Percentiles rank a stretch among this genome's conserved stretches.
Evolutionary conservation across 208 protist genomes (phyloP).

Genomic region (Phytomonas sp.): DNA sequence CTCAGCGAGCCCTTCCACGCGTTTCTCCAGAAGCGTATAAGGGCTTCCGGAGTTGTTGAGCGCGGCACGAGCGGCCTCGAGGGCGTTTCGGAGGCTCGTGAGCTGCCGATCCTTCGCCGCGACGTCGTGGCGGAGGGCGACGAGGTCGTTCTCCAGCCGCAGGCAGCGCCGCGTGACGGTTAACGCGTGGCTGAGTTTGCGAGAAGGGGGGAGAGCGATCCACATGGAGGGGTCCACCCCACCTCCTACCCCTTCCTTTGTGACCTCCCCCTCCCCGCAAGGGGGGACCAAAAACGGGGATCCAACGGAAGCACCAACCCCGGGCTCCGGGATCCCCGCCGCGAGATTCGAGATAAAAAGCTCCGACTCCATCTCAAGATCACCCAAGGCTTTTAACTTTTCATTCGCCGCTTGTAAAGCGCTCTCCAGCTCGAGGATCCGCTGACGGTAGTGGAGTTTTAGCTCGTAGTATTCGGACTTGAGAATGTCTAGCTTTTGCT

Average conservation of each 20-base stretch:
- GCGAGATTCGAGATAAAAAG: slow-evolving; percentile 79
- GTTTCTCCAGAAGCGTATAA: slow-evolving; percentile 70
- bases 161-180: slow-evolving; percentile 82
- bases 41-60: slow-evolving; percentile 83
- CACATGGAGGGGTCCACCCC: slow-evolving; percentile 51
- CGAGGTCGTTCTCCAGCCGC: slow-evolving; percentile 73
- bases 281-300: no score
- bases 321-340: neutral
- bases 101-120: slow-evolving; percentile 69
- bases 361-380: slow-evolving; percentile 82
- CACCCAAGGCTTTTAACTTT: slow-evolving; percentile 71
- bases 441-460: slow-evolving; percentile 70
- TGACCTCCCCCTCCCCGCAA: no score
- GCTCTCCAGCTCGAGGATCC: slow-evolving; percentile 64
- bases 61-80: slow-evolving; percentile 65
- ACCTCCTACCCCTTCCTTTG: no score
- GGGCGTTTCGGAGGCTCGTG: slow-evolving; percentile 52
- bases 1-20: slow-evolving; percentile 38
- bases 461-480: slow-evolving; percentile 88
- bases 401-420: slow-evolving; percentile 63
- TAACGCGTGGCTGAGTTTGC: slow-evolving; percentile 67
- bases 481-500: slow-evolving; percentile 87
- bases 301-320: neutral
- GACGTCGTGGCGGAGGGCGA: slow-evolving; percentile 48
- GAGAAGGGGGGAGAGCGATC: slow-evolving; percentile 60